Percentiles rank a stretch among this genome's conserved stretches.
Conservation (phyloP, 1,284 basidiomycete genomes). For the Fomitopsis betulina region DNA sequence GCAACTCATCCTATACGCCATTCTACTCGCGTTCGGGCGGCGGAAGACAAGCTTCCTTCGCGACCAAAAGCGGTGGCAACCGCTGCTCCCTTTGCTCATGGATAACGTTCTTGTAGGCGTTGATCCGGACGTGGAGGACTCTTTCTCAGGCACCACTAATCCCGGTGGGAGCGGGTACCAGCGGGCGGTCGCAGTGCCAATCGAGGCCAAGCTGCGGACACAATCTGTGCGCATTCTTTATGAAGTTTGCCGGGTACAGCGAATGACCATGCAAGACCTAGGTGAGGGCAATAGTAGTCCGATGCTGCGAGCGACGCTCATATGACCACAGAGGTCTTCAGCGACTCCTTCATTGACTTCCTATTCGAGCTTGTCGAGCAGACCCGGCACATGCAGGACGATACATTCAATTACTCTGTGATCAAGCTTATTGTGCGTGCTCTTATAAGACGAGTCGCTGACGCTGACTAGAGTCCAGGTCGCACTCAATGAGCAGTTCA, state of each 20-base stretch:
- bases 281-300: constrained; percentile 41
- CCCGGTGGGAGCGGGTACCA: constrained; percentile 26
- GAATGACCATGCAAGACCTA: constrained; percentile 69
- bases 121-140: constrained; percentile 61
- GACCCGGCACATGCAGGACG: constrained; percentile 85
- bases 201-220: constrained; percentile 75
- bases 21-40: constrained; percentile 75
- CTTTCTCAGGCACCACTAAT: constrained; percentile 42
- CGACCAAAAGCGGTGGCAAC: constrained; percentile 77
- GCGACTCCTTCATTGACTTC: constrained; percentile 82
- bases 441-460: background rate
- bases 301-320: background rate
- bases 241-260: constrained; percentile 89
- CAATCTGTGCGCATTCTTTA: constrained; percentile 79
- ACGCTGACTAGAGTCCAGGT: constrained; percentile 42
- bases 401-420: constrained; percentile 89
- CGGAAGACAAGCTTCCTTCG: constrained; percentile 69
- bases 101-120: constrained; percentile 71
- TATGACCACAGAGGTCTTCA: constrained; percentile 59
- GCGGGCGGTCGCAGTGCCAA: constrained; percentile 51
- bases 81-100: constrained; percentile 78
- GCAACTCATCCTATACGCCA: constrained; percentile 76
- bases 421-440: constrained; percentile 84
- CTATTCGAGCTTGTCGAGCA: constrained; percentile 94
- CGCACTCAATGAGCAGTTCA: constrained; percentile 97